Conservation (phyloP, 1,139 yeast genomes). For the Magnusiomyces fungicola region DNA sequence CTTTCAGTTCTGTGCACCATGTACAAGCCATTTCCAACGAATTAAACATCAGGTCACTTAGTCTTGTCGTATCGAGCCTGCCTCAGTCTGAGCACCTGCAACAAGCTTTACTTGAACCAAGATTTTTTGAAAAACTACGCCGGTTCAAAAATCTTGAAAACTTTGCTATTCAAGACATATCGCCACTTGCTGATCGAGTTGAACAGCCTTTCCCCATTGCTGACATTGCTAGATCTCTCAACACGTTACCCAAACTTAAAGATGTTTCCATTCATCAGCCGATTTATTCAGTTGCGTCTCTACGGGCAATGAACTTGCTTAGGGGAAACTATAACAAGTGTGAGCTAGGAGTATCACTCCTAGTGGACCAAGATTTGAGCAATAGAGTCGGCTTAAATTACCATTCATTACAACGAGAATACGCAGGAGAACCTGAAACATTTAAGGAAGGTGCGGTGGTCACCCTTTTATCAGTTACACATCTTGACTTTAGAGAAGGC, state of each 20-base stretch:
- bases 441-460: background rate
- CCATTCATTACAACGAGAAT: background rate
- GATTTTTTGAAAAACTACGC: background rate
- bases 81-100: background rate
- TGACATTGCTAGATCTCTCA: background rate
- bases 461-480: background rate
- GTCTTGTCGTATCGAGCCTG: background rate
- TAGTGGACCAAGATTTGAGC: background rate
- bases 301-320: background rate
- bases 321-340: slow-evolving; percentile 1
- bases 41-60: background rate
- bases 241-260: background rate
- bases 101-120: background rate
- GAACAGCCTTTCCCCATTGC: background rate
- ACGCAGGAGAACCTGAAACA: background rate
- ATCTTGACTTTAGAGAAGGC: background rate
- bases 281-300: background rate
- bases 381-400: background rate
- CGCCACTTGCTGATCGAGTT: background rate
- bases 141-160: background rate
- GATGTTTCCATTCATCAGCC: background rate
- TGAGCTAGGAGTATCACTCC: background rate
- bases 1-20: background rate
- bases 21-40: background rate
- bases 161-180: background rate